These are phyloP conservation scores for Hylodesmum podocarpum DNA, from an alignment of 306 rosid species.

Conservation along the genomic window DNA sequence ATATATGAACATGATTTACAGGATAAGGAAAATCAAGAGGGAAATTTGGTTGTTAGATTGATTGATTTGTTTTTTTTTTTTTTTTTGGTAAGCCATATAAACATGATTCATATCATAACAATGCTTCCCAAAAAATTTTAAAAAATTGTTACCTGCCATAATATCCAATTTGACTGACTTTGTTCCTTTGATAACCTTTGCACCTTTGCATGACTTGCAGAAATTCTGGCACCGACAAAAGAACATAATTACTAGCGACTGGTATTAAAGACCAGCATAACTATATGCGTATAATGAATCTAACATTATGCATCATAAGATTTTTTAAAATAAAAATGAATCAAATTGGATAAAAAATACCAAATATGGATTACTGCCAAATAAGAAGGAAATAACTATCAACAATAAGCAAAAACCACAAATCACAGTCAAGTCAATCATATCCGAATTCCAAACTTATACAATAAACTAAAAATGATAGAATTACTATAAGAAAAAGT, in stretches of 20 bases:
- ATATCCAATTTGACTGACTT: conserved; percentile 74
- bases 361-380: neutral
- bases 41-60: neutral
- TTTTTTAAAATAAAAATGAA: neutral
- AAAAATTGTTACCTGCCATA: conserved; percentile 53
- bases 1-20: too few species aligned
- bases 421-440: neutral
- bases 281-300: neutral
- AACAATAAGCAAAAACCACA: neutral
- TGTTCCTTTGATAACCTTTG: conserved; percentile 60
- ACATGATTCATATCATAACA: neutral
- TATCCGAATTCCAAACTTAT: neutral
- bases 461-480: neutral
- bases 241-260: neutral
- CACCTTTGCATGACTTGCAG: conserved; percentile 80
- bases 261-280: neutral
- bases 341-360: neutral
- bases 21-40: neutral
- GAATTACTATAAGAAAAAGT: neutral
- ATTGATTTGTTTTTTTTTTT: neutral
- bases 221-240: conserved; percentile 40
- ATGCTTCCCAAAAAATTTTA: neutral
- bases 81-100: neutral
- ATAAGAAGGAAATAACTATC: neutral
- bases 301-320: neutral